Base-by-base conservation (phyloP, 345 rosid species). In the Citrus cavaleriei region DNA sequence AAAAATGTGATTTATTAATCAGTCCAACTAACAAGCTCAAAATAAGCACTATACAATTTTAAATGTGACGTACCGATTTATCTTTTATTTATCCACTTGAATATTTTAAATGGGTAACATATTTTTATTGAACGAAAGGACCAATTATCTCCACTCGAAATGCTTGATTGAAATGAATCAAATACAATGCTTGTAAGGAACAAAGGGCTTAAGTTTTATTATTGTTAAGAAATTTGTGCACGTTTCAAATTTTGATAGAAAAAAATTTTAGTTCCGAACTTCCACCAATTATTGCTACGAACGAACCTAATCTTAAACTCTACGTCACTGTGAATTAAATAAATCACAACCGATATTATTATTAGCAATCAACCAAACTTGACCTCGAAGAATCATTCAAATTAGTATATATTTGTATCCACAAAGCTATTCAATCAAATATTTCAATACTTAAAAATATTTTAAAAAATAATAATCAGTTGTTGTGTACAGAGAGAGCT, bases 331-430 rank as follows among this genome's bases (percentile, higher is more conserved):
- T 0, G 3, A 46, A 70, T 58, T 66, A 32, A 40, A 40, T 40
- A 7, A 40, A 59, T 25, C 16, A 19, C 6, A 51, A 40, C 67
- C 70, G 30, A 28, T 61, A 28, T 42, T 25, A 62, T 62, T 27
- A 63, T 74, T 10, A 42, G 38, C 7, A 25, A 58, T 68, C 40
- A 25, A 38, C n/a, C 74, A 40, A 77, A 68, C 9, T 35, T 67
- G 64, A 75, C 42, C 22, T 16, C 58, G 60, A 77, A 58, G 80
- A 77, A 77, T 57, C 67, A 68, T 77, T 77, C 74, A 69, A 77
- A 77, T 55, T 28, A 27, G 7, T 55, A 75, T 46, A 37, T 46
- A 37, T 73, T 73, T 75, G 54, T 32, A 51, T 7, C 21, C 6
- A 49, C 14, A 32, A 51, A 10, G n/a, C 55, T 16, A 28, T 38